Conservation (phyloP, 495 filamentous ascomycete species). For the Podospora didyma region DNA sequence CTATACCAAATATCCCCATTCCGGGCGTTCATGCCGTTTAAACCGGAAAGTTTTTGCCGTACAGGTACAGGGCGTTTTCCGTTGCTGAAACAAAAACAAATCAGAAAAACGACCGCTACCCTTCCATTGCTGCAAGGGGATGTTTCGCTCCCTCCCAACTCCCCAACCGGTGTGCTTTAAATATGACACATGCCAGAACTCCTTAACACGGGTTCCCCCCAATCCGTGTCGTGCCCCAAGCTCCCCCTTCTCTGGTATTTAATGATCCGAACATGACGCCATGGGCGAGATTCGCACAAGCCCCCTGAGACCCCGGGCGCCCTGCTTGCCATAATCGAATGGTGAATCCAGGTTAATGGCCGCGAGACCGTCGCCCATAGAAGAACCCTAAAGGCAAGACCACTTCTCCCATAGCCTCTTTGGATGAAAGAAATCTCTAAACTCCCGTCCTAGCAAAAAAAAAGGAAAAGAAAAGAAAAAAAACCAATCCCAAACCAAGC, state of each 20-base stretch:
- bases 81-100: not conserved
- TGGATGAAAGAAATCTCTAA: slow-evolving; percentile 14
- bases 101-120: not conserved
- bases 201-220: not conserved
- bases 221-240: slow-evolving; percentile 7
- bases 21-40: not conserved
- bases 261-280: slow-evolving; percentile 20
- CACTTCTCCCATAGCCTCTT: slow-evolving; percentile 5
- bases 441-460: slow-evolving; percentile 9
- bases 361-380: slow-evolving; percentile 21
- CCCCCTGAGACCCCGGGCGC: slow-evolving; percentile 13
- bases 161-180: not conserved
- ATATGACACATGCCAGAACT: not conserved
- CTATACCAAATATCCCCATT: not conserved
- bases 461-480: slow-evolving; percentile 2
- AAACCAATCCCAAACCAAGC: slow-evolving; percentile 13
- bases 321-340: slow-evolving; percentile 22
- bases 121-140: not conserved
- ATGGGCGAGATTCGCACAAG: slow-evolving; percentile 7
- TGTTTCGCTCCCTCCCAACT: not conserved
- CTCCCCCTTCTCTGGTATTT: slow-evolving; percentile 13
- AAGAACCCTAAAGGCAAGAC: slow-evolving; percentile 17
- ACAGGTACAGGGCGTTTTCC: slow-evolving; percentile 1
- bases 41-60: slow-evolving; percentile 4
- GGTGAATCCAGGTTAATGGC: slow-evolving; percentile 19